Base-by-base conservation (phyloP, 768 basidiomycete genomes). In the Coprinopsis cinerea region DNA sequence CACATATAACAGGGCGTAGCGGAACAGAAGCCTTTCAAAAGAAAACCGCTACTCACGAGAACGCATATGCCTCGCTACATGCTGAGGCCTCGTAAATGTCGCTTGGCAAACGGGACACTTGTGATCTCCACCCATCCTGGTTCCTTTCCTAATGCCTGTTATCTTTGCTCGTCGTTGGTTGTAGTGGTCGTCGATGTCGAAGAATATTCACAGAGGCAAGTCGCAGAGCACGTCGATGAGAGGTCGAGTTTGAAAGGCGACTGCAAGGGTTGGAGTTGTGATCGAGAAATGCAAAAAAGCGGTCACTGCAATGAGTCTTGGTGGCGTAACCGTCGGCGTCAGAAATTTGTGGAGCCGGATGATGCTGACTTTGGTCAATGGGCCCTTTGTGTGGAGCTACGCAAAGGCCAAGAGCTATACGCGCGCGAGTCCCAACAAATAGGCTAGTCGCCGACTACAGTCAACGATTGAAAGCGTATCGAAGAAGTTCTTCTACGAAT, bases 51-150 rank as follows among this genome's bases (percentile, higher is more conserved):
- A 82, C 88, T 69, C 71, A 91, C 88, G 89, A 57, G 88, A 90
- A 65, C 89, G 82, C 88, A 92, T 91, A 67, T 91, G 90, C 44
- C 89, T 71, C 0, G 88, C 87, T 41, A 92, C 90, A 79, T 92
- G 89, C 60, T 92, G 89, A 24, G 89, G 89, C 46, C 89, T 77
- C 20, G 90, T 92, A 57, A 92, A 92, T 0, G 88, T 90, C 0
- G 90, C 85, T 55, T 85, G 79, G 64, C 89, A 92, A 11, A 92
- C 88, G 15, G 89, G 83, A 63, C 90, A 92, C 65, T 85, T 86
- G 76, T 88, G 85, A 68, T 88, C 86, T 30, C 86, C 86, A 53
- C 77, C 87, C 86, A 88, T 88, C n/a, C 52, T 59, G 44, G 53
- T 53, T 53, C 24, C 37, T 34, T 15, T 32, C 30, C 30, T 32